Base-by-base conservation (phyloP, 176 grass and related monocot genomes). In the Chloris gayana region DNA sequence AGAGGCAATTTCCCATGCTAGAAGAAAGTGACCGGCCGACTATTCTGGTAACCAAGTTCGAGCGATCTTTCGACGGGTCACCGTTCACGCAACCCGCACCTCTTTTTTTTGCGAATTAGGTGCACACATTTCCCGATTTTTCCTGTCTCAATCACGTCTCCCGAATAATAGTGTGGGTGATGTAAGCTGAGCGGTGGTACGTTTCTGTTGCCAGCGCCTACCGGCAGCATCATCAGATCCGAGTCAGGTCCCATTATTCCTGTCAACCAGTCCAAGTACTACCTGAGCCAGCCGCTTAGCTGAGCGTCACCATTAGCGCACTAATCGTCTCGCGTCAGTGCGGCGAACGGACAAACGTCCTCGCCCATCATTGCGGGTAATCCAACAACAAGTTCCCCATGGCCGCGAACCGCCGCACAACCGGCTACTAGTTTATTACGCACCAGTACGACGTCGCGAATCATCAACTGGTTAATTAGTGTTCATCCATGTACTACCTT, bases 201-300 rank as follows among this genome's bases (percentile, higher is more conserved):
- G 44, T 15, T 63, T 11, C 24, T 61, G 58, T 14, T 14, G 4
- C 3, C 25, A 61, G 6, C 58, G 29, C 24, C 24, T 29, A 60
- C 57, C 57, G 7, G n/a, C n/a, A 22, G 25, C 72, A 81, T 71
- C 78, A 77, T 89, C 83, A 82, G 78, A 82, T 82, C 87, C 87
- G 31, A 85, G 83, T 85, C 83, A 85, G 72, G 67, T 67, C 4
- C 58, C 39, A 11, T 5, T 9, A 37, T 80, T 56, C n/a, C 61
- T 60, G 29, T 72, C n/a, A n/a, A 75, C 44, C 30, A 21, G 58
- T 72, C 82, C 73, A 83, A 44, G 80, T 49, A n/a, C 53, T 31
- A 49, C 57, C 42, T 50, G 70, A 54, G n/a, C 42, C 11, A 25
- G 14, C 25, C 25, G 64, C 45, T 41, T 57, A 44, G 41, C 45